Conservation (phyloP, 163 green algal species). For the Chlamydomonas reinhardtii region DNA sequence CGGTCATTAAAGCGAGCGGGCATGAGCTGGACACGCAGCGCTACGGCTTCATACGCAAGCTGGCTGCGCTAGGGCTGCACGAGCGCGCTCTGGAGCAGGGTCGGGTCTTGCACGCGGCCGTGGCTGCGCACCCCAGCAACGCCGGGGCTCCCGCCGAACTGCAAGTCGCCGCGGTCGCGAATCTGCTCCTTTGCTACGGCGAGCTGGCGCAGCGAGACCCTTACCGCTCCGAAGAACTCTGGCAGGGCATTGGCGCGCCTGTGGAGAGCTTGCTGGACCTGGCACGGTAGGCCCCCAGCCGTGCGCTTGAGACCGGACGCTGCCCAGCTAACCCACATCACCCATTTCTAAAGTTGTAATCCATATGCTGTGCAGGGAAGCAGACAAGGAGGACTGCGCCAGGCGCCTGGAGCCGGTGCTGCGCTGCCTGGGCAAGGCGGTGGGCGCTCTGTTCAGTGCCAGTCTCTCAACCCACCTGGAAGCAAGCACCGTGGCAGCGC, state of each 20-base stretch:
- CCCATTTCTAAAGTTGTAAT: no score
- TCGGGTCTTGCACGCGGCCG: conserved; percentile 20
- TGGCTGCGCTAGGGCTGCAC: conserved; percentile 19
- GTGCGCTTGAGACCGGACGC: background rate
- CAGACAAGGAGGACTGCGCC: background rate
- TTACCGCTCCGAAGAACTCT: background rate
- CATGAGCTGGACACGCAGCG: conserved; percentile 47
- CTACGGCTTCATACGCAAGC: conserved; percentile 44
- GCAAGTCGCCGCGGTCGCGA: conserved; percentile 31
- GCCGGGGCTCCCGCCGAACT: conserved; percentile 5
- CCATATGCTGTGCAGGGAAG: conserved; percentile 29
- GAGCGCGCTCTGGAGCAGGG: conserved; percentile 41
- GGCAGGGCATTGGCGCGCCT: background rate
- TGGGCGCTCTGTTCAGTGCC: no score
- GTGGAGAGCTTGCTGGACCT: conserved; percentile 2
- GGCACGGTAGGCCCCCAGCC: background rate
- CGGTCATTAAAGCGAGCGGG: conserved; percentile 10
- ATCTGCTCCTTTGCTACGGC: conserved; percentile 37
- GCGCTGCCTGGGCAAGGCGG: conserved; percentile 28
- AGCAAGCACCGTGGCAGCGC: background rate
- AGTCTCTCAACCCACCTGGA: no score
- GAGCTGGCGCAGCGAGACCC: conserved; percentile 28
- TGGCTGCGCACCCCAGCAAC: background rate
- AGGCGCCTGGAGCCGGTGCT: conserved; percentile 19
- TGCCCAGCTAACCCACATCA: no score